Evolutionary conservation across 2,329 filamentous ascomycete species (phyloP).

Genomic region (Fusarium sp.): DNA sequence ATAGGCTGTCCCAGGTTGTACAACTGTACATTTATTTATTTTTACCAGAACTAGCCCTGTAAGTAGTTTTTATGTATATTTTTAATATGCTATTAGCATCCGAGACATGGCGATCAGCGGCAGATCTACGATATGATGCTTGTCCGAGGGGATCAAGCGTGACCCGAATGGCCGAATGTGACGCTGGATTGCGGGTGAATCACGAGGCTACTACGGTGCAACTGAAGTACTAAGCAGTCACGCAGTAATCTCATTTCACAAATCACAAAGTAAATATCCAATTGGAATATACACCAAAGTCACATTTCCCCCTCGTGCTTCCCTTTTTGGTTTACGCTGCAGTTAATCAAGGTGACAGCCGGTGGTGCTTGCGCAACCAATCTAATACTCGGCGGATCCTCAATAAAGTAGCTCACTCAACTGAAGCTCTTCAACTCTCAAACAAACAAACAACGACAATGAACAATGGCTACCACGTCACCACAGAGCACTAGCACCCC

Average conservation of each 20-base stretch:
- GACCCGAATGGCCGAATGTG: slow-evolving; percentile 30
- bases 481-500: slow-evolving; percentile 57
- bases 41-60: neutral
- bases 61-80: neutral
- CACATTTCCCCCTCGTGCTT: slow-evolving; percentile 14
- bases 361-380: slow-evolving; percentile 37
- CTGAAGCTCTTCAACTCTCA: slow-evolving; percentile 14
- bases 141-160: slow-evolving; percentile 20
- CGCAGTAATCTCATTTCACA: slow-evolving; percentile 5
- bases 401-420: slow-evolving; percentile 20
- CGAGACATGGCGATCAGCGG: slow-evolving; percentile 27
- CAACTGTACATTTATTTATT: slow-evolving; percentile 5
- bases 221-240: slow-evolving; percentile 9
- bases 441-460: slow-evolving; percentile 26
- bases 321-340: slow-evolving; percentile 24
- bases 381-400: slow-evolving; percentile 8
- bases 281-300: slow-evolving; percentile 15
- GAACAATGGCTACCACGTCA: slow-evolving; percentile 45
- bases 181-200: slow-evolving; percentile 34
- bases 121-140: slow-evolving; percentile 40
- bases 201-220: slow-evolving; percentile 22
- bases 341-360: slow-evolving; percentile 20
- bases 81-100: slow-evolving; percentile 6
- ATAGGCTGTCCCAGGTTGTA: slow-evolving; percentile 14
- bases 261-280: slow-evolving; percentile 3